phyloP scores from a whole-genome alignment of 176 grass and related monocot species.

The Carex scoparia region DNA sequence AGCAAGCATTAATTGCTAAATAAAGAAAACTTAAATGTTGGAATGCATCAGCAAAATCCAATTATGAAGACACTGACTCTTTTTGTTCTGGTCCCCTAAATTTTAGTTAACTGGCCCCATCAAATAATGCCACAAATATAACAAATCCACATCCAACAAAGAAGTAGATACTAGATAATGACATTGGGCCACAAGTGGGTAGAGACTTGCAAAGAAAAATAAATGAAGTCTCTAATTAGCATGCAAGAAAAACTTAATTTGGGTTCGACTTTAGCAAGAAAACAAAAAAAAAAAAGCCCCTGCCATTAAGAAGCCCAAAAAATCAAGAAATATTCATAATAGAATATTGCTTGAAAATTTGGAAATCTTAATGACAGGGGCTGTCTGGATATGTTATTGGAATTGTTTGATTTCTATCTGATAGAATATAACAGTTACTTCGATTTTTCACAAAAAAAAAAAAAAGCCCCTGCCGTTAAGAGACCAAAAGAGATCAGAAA shows the following conservation, averaged over 20 bases:
- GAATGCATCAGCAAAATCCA: background rate
- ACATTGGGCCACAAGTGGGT: background rate
- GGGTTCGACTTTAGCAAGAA: background rate
- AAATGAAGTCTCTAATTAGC: background rate
- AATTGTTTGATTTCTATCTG: background rate
- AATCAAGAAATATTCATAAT: constrained; percentile 9
- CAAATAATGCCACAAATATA: background rate
- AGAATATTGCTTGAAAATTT: constrained; percentile 15
- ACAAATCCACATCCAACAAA: background rate
- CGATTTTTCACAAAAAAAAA: background rate
- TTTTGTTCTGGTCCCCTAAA: background rate
- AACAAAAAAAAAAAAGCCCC: constrained; percentile 21
- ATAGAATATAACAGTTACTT: background rate
- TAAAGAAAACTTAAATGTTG: background rate
- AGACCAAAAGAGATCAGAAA: constrained; percentile 21
- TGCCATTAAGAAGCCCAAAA: constrained; percentile 17
- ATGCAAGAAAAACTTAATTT: background rate
- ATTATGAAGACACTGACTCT: background rate
- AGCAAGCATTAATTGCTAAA: background rate
- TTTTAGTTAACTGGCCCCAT: background rate
- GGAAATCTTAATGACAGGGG: constrained; percentile 18
- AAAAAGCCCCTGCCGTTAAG: constrained; percentile 29
- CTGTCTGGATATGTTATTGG: background rate
- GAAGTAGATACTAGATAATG: background rate
- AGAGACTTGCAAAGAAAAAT: background rate